Base-by-base conservation (phyloP, 345 rosid genomes). In the Brassica carinata region DNA sequence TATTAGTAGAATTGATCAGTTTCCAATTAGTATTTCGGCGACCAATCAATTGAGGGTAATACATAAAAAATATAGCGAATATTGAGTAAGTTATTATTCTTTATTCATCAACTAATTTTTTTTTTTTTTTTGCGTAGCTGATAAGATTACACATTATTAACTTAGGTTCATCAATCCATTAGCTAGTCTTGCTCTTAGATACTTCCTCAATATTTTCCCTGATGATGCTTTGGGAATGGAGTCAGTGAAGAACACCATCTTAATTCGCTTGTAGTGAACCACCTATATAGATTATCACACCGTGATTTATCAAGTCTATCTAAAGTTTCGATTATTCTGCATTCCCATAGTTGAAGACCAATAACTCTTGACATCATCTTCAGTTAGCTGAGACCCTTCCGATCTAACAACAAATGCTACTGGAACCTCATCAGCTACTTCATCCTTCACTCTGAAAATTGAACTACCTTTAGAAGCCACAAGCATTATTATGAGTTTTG, bases 141-240 rank as follows among this genome's bases (percentile, higher is more conserved):
- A 43, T 43, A 43, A 43, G 14, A 43, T 43, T 2, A 43, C 51
- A 10, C 5, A 10, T 43, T 43, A 10, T 43, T 43, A 43, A 43
- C n/a, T 43, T 43, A 43, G 51, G n/a, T 43, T 9, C 51, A 43
- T 10, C n/a, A 3, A 3, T 43, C 51, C n/a, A 10, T 43, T 43
- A 43, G 51, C 51, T 43, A 92, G 13, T 73, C 81, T 90, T 8
- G 86, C 85, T 83, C 86, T 84, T n/a, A 92, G 79, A 0, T 89
- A 90, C 71, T 90, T 92, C 79, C 97, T 87, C 79, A 92, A 77
- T 8, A 90, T 90, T 81, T 92, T 92, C 4, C 97, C 97, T 0
- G 97, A 90, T 0, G 89, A 89, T n/a, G 97, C 91, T 84, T 90
- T 92, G 0, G 94, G 97, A 66, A 92, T 89, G 27, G 85, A 71